Evolutionary conservation across 106 monocot genomes (phyloP).

Genomic region (Agapanthus africanus): DNA sequence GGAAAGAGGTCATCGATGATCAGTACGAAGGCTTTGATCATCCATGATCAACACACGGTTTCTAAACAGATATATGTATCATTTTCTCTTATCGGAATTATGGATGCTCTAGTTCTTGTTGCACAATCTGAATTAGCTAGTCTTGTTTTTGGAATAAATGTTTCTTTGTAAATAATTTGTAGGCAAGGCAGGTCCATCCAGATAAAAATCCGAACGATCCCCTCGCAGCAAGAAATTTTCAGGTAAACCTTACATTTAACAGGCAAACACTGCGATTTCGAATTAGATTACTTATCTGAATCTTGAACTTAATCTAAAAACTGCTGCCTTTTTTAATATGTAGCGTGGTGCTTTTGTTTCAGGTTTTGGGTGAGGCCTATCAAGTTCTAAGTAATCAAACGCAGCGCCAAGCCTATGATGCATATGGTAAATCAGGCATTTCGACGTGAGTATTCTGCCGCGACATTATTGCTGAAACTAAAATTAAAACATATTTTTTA

Average conservation of each 20-base stretch:
- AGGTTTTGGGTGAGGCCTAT: conserved; percentile 94
- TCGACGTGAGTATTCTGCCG: conserved; percentile 41
- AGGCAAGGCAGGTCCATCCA: conserved; percentile 28
- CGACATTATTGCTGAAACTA: neutral
- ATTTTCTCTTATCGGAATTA: no score
- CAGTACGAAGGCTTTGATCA: no score
- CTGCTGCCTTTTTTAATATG: neutral
- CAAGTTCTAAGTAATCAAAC: conserved; percentile 84
- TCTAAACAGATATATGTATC: no score
- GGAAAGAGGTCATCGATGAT: no score
- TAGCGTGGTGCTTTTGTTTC: conserved; percentile 5
- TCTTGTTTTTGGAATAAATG: no score
- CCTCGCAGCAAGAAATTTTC: conserved; percentile 21
- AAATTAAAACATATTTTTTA: neutral
- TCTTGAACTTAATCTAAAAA: no score
- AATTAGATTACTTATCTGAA: no score
- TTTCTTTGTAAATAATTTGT: no score
- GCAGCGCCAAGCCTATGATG: conserved; percentile 84
- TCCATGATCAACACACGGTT: no score
- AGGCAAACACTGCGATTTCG: neutral
- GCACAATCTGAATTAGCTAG: no score
- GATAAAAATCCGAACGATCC: conserved; percentile 11
- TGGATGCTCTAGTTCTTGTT: no score
- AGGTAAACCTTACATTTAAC: conserved; percentile 3
- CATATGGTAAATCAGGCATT: conserved; percentile 83